A percentile compares a stretch with the other conserved stretches of the same genome.
Conservation (phyloP, 2,329 filamentous ascomycete genomes). For the Fusarium devonianum region DNA sequence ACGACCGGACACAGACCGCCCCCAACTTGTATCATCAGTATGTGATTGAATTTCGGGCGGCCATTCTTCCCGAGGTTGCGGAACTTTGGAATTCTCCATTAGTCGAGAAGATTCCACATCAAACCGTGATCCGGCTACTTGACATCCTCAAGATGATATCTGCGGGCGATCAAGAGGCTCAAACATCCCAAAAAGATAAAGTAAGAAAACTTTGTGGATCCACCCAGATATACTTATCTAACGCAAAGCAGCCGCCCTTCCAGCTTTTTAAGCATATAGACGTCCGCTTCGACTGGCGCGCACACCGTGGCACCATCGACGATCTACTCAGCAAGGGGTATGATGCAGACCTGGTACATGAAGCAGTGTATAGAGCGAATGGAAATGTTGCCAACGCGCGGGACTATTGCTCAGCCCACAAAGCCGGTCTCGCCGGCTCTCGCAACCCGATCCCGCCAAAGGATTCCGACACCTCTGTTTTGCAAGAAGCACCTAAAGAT, state of each 20-base stretch:
- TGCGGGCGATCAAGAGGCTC: slow-evolving; percentile 75
- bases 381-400: slow-evolving; percentile 66
- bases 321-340: slow-evolving; percentile 46
- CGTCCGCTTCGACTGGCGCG: slow-evolving; percentile 57
- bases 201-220: slow-evolving; percentile 45
- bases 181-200: slow-evolving; percentile 69
- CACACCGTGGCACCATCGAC: slow-evolving; percentile 41
- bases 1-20: slow-evolving; percentile 52
- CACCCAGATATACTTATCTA: slow-evolving; percentile 3
- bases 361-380: slow-evolving; percentile 84
- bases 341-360: slow-evolving; percentile 70
- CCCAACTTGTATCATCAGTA: slow-evolving; percentile 70
- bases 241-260: slow-evolving; percentile 37
- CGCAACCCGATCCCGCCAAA: slow-evolving; percentile 72
- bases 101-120: slow-evolving; percentile 79
- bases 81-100: slow-evolving; percentile 86
- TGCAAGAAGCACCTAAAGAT: slow-evolving; percentile 37
- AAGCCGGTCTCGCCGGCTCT: slow-evolving; percentile 62
- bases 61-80: slow-evolving; percentile 77
- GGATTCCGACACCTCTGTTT: slow-evolving; percentile 56
- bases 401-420: slow-evolving; percentile 78
- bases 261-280: slow-evolving; percentile 54
- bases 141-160: slow-evolving; percentile 83
- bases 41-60: slow-evolving; percentile 83
- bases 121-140: slow-evolving; percentile 79